A percentile compares a stretch with the other conserved stretches of the same genome.
These are phyloP conservation scores for Hypoxylon rubiginosum DNA, from an alignment of 2,329 filamentous ascomycete species.

Conservation along the genomic window DNA sequence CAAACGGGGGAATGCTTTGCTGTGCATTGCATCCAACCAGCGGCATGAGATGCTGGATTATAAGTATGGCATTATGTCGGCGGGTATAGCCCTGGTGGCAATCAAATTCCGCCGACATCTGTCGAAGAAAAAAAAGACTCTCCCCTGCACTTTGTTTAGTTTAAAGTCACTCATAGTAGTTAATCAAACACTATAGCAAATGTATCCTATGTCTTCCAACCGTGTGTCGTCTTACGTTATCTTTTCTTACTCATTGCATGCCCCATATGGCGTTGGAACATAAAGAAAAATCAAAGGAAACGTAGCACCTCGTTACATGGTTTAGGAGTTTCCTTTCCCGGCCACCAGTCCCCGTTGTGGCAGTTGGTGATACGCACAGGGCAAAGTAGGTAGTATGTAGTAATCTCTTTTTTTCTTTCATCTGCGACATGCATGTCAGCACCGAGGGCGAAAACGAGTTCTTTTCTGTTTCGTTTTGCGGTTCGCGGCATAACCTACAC, in stretches of 20 bases:
- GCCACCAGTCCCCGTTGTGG: constrained; percentile 17
- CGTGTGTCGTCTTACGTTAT: constrained; percentile 8
- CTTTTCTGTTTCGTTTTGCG: constrained; percentile 2
- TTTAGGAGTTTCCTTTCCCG: constrained; percentile 35
- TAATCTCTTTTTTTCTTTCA: constrained; percentile 20
- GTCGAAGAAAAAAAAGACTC: constrained; percentile 35
- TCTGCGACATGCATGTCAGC: constrained; percentile 33
- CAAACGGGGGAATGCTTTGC: constrained; percentile 29
- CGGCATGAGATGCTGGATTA: constrained; percentile 50
- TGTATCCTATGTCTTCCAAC: constrained; percentile 3
- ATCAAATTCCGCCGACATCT: constrained; percentile 21
- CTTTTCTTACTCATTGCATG: constrained; percentile 1
- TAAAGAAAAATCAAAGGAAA: constrained; percentile 12
- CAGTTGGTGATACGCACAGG: background rate
- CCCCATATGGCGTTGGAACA: no score
- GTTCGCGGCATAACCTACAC: constrained; percentile 19
- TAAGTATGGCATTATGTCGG: constrained; percentile 34
- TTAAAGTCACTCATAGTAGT: constrained; percentile 38
- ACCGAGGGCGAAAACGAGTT: constrained; percentile 11
- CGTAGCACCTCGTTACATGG: constrained; percentile 29
- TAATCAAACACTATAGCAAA: constrained; percentile 38
- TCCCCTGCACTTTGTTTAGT: constrained; percentile 39
- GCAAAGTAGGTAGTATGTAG: constrained; percentile 4
- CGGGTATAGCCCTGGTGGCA: constrained; percentile 32
- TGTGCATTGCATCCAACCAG: constrained; percentile 32